Percentiles rank a stretch among this genome's conserved stretches.
Conservation (phyloP, 2,329 filamentous ascomycete species). For the Elsinoe arachidis region DNA sequence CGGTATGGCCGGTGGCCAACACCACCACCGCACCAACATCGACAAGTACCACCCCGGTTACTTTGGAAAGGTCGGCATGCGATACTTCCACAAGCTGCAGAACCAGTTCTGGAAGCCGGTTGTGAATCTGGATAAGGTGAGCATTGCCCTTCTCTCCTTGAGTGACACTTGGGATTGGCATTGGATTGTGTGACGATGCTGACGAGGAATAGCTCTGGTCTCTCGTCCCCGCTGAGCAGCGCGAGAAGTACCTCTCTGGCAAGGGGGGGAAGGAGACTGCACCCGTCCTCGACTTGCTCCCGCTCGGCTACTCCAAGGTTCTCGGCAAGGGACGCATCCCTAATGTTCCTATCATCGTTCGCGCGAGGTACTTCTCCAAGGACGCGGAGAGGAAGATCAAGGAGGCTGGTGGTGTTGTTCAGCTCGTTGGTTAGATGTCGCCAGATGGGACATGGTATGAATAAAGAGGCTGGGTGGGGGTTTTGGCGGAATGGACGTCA, state of each 20-base stretch:
- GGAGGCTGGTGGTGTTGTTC: constrained; percentile 89
- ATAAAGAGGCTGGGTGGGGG: neutral
- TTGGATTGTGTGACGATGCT: neutral
- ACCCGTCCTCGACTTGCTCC: constrained; percentile 94
- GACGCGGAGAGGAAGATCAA: constrained; percentile 99
- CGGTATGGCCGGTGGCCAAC: constrained; percentile 95
- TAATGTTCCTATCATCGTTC: constrained; percentile 85
- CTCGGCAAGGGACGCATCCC: constrained; percentile 97
- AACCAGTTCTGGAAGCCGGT: constrained; percentile 98
- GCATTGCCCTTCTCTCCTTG: too few relatives aligned
- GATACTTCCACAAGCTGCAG: constrained; percentile 85
- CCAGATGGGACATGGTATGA: neutral
- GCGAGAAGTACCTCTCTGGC: constrained; percentile 75
- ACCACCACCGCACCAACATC: constrained; percentile 93
- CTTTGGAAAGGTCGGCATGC: constrained; percentile 68
- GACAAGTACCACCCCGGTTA: constrained; percentile 97
- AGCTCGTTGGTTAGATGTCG: constrained; percentile 74
- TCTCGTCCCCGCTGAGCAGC: constrained; percentile 84
- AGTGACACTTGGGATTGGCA: neutral
- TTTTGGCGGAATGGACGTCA: neutral
- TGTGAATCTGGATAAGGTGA: constrained; percentile 97
- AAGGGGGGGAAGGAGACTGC: constrained; percentile 89
- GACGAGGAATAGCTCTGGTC: constrained; percentile 66
- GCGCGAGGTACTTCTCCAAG: constrained; percentile 88
- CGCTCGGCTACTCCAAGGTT: constrained; percentile 96